Conservation (phyloP, 2,329 filamentous ascomycete species). For the Beauveria sp. region DNA sequence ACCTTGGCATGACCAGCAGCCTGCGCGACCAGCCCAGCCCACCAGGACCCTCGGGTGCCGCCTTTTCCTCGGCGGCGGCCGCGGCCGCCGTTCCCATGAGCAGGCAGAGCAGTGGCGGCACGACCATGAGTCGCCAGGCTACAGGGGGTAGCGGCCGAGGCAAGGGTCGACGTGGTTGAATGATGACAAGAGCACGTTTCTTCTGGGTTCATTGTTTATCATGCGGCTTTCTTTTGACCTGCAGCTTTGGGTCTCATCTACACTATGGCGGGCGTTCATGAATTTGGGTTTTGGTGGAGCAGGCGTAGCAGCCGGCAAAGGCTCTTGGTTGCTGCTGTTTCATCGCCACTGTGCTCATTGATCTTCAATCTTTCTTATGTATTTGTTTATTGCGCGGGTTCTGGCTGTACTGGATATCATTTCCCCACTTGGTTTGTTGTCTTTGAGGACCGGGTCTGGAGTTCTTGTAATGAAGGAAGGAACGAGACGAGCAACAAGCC, state of each 20-base stretch:
- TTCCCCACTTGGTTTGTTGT: not conserved
- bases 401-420: not conserved
- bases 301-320: not conserved
- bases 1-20: slow-evolving; percentile 41
- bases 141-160: slow-evolving; percentile 43
- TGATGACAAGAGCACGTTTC: not conserved
- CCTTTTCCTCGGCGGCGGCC: slow-evolving; percentile 27
- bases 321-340: not conserved
- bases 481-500: not conserved
- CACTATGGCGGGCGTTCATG: slow-evolving; percentile 5
- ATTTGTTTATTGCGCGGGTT: not conserved
- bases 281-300: not conserved
- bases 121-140: slow-evolving; percentile 48
- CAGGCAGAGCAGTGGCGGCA: slow-evolving; percentile 46
- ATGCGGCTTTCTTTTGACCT: not conserved
- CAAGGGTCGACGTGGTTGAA: slow-evolving; percentile 28
- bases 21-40: slow-evolving; percentile 34
- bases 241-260: not conserved
- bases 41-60: slow-evolving; percentile 17
- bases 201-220: not conserved
- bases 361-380: not conserved
- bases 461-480: not conserved
- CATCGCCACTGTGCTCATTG: not conserved
- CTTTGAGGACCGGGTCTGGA: not conserved
- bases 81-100: slow-evolving; percentile 44